A percentile compares a stretch with the other conserved stretches of the same genome.
These are phyloP conservation scores for Pholiota microspora DNA, from an alignment of 768 basidiomycete genomes.

Conservation along the genomic window DNA sequence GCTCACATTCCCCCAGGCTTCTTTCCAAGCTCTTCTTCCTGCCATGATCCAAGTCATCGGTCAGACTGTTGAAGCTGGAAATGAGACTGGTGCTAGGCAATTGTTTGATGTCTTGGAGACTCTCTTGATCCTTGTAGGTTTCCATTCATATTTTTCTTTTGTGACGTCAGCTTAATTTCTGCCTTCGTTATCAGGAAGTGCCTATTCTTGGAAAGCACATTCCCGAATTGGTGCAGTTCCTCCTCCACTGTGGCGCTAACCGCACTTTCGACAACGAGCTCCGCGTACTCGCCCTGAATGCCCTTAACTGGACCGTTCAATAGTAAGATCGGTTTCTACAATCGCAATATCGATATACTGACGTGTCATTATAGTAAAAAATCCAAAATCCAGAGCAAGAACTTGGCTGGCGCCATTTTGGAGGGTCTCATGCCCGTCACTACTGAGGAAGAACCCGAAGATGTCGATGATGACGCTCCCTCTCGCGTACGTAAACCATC, in stretches of 20 bases:
- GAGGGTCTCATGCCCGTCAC: conserved; percentile 93
- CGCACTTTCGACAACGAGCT: conserved; percentile 71
- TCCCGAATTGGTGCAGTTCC: conserved; percentile 83
- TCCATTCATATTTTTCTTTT: too few species aligned
- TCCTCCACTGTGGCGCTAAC: conserved; percentile 82
- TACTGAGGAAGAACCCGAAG: conserved; percentile 91
- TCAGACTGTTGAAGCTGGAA: conserved; percentile 72
- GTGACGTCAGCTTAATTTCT: too few species aligned
- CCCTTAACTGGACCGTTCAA: conserved; percentile 95
- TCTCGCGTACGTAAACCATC: conserved; percentile 63
- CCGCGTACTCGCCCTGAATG: conserved; percentile 88
- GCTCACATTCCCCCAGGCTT: conserved; percentile 47
- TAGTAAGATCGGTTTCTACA: conserved; percentile 54
- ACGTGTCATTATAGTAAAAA: conserved; percentile 71
- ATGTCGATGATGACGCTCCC: conserved; percentile 90
- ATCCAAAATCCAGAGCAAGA: conserved; percentile 85
- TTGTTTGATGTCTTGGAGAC: conserved; percentile 96
- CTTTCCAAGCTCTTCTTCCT: conserved; percentile 86
- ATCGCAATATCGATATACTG: neutral
- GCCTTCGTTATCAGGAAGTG: too few species aligned
- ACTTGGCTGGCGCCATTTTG: conserved; percentile 82
- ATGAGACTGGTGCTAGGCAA: conserved; percentile 82
- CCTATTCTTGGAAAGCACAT: conserved; percentile 91
- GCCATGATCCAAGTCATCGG: conserved; percentile 87
- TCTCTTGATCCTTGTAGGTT: conserved; percentile 83